Conservation (phyloP, 2,329 filamentous ascomycete genomes). For the Onygena corvina region DNA sequence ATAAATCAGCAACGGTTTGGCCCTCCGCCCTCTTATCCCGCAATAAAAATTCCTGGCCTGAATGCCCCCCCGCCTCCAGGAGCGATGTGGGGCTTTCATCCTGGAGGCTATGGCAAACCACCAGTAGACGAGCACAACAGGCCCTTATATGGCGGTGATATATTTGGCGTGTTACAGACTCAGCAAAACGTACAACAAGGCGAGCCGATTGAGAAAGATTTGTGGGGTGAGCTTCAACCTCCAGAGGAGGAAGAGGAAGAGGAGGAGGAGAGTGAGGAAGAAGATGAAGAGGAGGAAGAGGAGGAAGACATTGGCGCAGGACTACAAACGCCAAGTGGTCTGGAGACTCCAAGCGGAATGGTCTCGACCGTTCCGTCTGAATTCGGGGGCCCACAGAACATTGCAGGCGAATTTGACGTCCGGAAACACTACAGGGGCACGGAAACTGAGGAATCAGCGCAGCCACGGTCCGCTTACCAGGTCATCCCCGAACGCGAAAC, state of each 20-base stretch:
- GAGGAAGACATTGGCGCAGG: conserved; percentile 51
- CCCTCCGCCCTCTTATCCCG: conserved; percentile 85
- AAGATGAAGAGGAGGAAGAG: conserved; percentile 57
- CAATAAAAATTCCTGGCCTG: conserved; percentile 85
- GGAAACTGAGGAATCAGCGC: conserved; percentile 69
- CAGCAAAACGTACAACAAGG: conserved; percentile 52
- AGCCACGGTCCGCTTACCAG: conserved; percentile 71
- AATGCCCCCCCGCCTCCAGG: conserved; percentile 86
- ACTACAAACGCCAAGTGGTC: conserved; percentile 60
- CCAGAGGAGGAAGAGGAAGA: conserved; percentile 58
- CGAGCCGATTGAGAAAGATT: conserved; percentile 70
- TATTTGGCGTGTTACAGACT: conserved; percentile 65
- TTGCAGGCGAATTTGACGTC: conserved; percentile 79
- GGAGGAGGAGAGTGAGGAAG: conserved; percentile 56
- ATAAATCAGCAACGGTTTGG: conserved; percentile 94
- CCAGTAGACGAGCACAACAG: conserved; percentile 88
- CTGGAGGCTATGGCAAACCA: conserved; percentile 91
- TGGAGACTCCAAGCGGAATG: conserved; percentile 71
- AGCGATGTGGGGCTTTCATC: conserved; percentile 86
- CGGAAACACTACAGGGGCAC: conserved; percentile 75
- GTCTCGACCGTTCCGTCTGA: conserved; percentile 72
- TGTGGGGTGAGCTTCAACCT: conserved; percentile 87
- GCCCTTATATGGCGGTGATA: conserved; percentile 84
- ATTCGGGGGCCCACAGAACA: conserved; percentile 59
- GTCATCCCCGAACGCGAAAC: conserved; percentile 82